phyloP scores from a whole-genome alignment of 2,329 filamentous ascomycete genomes.

The Annulohypoxylon truncatum region DNA sequence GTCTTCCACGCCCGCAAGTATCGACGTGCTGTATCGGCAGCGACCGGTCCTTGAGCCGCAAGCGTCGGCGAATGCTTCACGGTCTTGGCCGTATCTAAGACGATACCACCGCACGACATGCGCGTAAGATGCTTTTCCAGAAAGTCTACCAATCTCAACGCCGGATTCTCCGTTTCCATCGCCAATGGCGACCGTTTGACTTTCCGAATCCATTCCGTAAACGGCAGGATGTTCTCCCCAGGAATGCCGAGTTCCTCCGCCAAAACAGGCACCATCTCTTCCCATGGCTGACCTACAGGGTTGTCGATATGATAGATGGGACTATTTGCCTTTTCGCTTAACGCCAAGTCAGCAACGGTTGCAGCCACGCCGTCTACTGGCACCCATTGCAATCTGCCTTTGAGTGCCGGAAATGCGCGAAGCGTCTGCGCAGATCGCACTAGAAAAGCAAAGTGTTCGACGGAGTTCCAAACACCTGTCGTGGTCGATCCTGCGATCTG shows the following conservation, averaged over 20 bases:
- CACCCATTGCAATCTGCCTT: constrained; percentile 56
- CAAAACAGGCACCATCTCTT: constrained; percentile 27
- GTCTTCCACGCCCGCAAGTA: constrained; percentile 41
- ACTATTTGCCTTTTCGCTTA: constrained; percentile 1
- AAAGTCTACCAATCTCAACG: constrained; percentile 44
- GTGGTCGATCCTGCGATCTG: constrained; percentile 63
- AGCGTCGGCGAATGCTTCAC: constrained; percentile 41
- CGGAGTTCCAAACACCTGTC: constrained; percentile 65
- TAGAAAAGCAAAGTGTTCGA: constrained; percentile 62
- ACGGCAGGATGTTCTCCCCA: constrained; percentile 36
- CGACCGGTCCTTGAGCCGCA: constrained; percentile 30
- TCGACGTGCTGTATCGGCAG: constrained; percentile 28
- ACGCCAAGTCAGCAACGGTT: constrained; percentile 41
- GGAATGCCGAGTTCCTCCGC: constrained; percentile 36
- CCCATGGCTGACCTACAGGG: constrained; percentile 45
- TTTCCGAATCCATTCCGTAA: constrained; percentile 44
- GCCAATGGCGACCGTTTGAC: constrained; percentile 37
- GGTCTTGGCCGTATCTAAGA: constrained; percentile 42
- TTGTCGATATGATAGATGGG: constrained; percentile 49
- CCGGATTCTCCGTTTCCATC: constrained; percentile 44
- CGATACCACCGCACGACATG: constrained; percentile 48
- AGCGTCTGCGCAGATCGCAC: constrained; percentile 62
- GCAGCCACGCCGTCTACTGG: constrained; percentile 55
- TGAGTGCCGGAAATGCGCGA: constrained; percentile 54
- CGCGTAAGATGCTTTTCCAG: constrained; percentile 45